A percentile compares a stretch with the other conserved stretches of the same genome.
phyloP scores from a whole-genome alignment of 352 stramenopile genomes.

The Blastocystis hominis region DNA sequence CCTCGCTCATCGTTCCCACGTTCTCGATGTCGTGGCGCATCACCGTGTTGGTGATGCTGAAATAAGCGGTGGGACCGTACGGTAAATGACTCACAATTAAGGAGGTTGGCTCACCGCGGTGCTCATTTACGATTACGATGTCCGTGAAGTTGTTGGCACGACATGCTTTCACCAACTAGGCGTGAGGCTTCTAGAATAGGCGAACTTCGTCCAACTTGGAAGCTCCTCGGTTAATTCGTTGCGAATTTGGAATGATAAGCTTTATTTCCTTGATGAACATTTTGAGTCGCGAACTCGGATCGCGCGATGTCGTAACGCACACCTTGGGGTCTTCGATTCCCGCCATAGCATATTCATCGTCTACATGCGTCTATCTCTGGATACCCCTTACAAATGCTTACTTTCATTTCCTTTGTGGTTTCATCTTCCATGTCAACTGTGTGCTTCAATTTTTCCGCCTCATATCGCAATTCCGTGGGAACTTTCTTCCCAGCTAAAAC shows the following conservation, averaged over 20 bases:
- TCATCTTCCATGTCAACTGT: slow-evolving; percentile 83
- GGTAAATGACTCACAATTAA: slow-evolving; percentile 95
- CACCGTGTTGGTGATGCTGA: slow-evolving; percentile 88
- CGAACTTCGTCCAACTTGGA: slow-evolving; percentile 73
- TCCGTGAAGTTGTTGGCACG: slow-evolving; percentile 92
- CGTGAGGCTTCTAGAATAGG: slow-evolving; percentile 59
- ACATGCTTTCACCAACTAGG: slow-evolving; percentile 87
- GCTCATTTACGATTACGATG: slow-evolving; percentile 93
- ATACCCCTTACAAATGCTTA: neutral
- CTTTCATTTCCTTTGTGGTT: slow-evolving; percentile 70
- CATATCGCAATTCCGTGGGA: slow-evolving; percentile 85
- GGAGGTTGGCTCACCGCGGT: slow-evolving; percentile 90
- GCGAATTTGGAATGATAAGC: slow-evolving; percentile 91
- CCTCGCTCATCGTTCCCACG: slow-evolving; percentile 77
- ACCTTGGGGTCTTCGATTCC: slow-evolving; percentile 90
- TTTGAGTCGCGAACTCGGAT: slow-evolving; percentile 89
- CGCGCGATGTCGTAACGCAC: slow-evolving; percentile 90
- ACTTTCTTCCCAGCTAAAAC: slow-evolving; percentile 78
- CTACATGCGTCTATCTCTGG: slow-evolving; percentile 74
- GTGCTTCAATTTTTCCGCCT: slow-evolving; percentile 80
- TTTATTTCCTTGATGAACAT: slow-evolving; percentile 99
- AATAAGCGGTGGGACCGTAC: slow-evolving; percentile 94
- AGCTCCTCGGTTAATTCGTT: slow-evolving; percentile 91
- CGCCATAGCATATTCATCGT: slow-evolving; percentile 97
- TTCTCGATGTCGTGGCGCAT: slow-evolving; percentile 96